These are phyloP conservation scores for Leccinum variicolor DNA, from an alignment of 768 basidiomycete genomes.

Conservation along the genomic window DNA sequence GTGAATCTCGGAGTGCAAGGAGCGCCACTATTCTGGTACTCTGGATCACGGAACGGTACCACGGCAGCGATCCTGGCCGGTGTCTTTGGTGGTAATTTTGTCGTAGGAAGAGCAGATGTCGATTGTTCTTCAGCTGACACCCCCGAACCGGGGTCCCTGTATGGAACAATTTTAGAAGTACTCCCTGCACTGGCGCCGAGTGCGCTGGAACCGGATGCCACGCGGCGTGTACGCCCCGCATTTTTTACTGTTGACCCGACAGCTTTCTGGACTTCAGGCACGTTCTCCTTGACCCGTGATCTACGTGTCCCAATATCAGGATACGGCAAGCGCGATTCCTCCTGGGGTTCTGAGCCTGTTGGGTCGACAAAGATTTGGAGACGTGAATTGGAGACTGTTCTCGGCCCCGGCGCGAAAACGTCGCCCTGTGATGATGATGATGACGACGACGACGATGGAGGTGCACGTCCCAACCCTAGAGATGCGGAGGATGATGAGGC, in stretches of 20 bases:
- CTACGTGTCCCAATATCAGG: conserved; percentile 76
- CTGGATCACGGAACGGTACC: conserved; percentile 40
- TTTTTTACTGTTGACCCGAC: conserved; percentile 65
- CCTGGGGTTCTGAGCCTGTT: conserved; percentile 45
- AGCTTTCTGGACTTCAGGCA: conserved; percentile 65
- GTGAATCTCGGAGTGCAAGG: conserved; percentile 58
- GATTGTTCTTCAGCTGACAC: conserved; percentile 25
- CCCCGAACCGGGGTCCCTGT: conserved; percentile 57
- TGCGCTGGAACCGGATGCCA: conserved; percentile 37
- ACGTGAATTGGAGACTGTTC: conserved; percentile 49
- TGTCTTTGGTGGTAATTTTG: conserved; percentile 32
- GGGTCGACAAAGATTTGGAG: conserved; percentile 76
- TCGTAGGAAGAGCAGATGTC: conserved; percentile 31
- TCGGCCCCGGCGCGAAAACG: conserved; percentile 30
- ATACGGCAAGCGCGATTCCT: conserved; percentile 49
- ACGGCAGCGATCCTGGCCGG: conserved; percentile 33
- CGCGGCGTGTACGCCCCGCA: conserved; percentile 52
- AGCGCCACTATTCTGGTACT: conserved; percentile 19
- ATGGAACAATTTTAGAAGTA: conserved; percentile 60
- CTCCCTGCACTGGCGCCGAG: conserved; percentile 18
- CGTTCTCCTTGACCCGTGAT: conserved; percentile 75
- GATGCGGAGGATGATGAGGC: conserved; percentile 34
- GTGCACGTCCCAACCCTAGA: conserved; percentile 10
- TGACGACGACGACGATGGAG: conserved; percentile 5
- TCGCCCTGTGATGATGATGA: conserved; percentile 25